Conservation (phyloP, 2,329 filamentous ascomycete genomes). For the Domatiomyces catenatus region DNA sequence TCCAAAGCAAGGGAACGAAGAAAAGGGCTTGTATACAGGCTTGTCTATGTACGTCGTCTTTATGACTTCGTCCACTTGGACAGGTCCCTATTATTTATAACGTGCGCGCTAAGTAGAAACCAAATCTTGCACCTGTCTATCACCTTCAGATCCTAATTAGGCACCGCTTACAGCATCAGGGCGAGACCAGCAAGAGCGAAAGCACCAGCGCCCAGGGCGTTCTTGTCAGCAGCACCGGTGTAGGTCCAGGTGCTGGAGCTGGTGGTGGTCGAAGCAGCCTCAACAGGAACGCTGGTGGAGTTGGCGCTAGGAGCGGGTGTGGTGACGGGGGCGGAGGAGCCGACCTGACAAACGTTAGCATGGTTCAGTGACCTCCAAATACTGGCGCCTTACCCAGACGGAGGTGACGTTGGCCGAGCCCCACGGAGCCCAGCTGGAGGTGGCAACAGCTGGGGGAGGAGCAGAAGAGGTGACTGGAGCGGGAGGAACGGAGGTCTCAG, state of each 20-base stretch:
- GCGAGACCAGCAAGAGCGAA: constrained; percentile 1
- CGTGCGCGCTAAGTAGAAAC: not conserved
- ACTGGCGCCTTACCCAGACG: not conserved
- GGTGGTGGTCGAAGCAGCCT: not conserved
- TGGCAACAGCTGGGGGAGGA: too few relatives aligned
- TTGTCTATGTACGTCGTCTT: not conserved
- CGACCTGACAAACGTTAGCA: not conserved
- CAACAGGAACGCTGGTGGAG: not conserved
- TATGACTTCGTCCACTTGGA: not conserved
- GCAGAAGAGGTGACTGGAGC: too few relatives aligned
- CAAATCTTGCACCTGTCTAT: not conserved
- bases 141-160: too few relatives aligned
- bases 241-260: not conserved
- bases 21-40: not conserved
- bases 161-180: constrained; percentile 1
- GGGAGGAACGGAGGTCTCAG: too few relatives aligned
- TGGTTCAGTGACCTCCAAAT: not conserved
- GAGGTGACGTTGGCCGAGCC: not conserved
- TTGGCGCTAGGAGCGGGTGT: not conserved
- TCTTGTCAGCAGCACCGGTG: constrained; percentile 1
- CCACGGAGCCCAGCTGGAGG: too few relatives aligned
- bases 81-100: not conserved
- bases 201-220: not conserved
- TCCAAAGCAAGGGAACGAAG: not conserved
- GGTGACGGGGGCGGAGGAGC: not conserved